Conservation (phyloP, 371 early-diverging fungal species). For the Mortierella sp. region DNA sequence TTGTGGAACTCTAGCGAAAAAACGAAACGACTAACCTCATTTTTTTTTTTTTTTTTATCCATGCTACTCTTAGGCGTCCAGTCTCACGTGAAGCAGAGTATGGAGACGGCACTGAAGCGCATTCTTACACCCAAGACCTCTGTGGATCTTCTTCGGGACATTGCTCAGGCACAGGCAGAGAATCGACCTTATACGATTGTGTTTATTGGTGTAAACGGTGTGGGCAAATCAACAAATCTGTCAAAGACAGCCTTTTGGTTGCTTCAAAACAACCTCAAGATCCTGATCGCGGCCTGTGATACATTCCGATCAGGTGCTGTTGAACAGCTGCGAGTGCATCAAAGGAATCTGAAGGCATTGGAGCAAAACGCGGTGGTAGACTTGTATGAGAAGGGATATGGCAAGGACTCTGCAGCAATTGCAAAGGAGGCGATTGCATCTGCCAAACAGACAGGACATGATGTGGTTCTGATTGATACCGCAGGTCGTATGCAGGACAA, state of each 20-base stretch:
- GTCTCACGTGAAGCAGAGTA: constrained; percentile 77
- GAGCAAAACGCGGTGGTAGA: constrained; percentile 85
- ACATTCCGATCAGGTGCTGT: constrained; percentile 99
- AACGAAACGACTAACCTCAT: too few relatives aligned
- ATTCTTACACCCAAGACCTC: constrained; percentile 95
- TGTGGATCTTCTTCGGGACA: constrained; percentile 95
- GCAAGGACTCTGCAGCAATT: constrained; percentile 98
- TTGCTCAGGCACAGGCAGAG: constrained; percentile 75
- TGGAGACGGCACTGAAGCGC: constrained; percentile 84
- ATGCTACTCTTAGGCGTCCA: constrained; percentile 59
- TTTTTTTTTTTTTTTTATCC: not conserved
- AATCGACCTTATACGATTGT: constrained; percentile 90
- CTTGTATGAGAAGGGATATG: constrained; percentile 98
- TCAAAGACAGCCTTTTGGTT: constrained; percentile 99
- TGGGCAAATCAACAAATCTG: constrained; percentile 96
- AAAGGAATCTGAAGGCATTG: constrained; percentile 85
- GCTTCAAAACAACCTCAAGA: constrained; percentile 90
- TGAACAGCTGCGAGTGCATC: constrained; percentile 97
- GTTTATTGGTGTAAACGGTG: constrained; percentile 99
- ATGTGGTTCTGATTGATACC: constrained; percentile 99
- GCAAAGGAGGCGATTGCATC: constrained; percentile 97
- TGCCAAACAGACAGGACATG: constrained; percentile 78
- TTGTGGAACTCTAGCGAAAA: too few relatives aligned
- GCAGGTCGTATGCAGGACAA: constrained; percentile 99
- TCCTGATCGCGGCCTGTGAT: constrained; percentile 99